phyloP scores from a whole-genome alignment of 1,284 basidiomycete species.

The Malassezia japonica region DNA sequence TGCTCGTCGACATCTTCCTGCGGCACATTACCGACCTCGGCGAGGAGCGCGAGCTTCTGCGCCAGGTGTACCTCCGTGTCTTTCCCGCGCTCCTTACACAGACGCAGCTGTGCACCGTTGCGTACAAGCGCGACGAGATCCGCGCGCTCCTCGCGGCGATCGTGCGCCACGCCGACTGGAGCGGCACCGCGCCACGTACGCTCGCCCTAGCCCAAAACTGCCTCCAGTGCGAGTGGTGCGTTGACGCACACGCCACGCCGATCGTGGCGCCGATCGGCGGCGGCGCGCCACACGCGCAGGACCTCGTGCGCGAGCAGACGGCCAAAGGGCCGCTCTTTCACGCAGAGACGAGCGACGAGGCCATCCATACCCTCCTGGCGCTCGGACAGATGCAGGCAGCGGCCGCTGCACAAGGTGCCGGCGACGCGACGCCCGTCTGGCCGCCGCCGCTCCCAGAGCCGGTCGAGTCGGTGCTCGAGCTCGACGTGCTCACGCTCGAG shows the following conservation, averaged over 20 bases:
- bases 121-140: slow-evolving; percentile 87
- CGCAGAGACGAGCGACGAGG: background rate
- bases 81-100: slow-evolving; percentile 87
- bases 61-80: slow-evolving; percentile 92
- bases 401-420: background rate
- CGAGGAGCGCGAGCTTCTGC: slow-evolving; percentile 87
- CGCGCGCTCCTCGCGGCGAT: slow-evolving; percentile 71
- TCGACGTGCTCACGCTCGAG: background rate
- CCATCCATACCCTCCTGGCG: slow-evolving; percentile 1
- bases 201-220: slow-evolving; percentile 84
- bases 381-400: slow-evolving; percentile 10
- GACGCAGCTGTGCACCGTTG: slow-evolving; percentile 70
- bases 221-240: slow-evolving; percentile 32
- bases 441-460: background rate
- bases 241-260: slow-evolving; percentile 18
- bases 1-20: slow-evolving; percentile 91
- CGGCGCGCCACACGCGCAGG: slow-evolving; percentile 18
- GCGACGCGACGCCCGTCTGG: background rate
- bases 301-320: background rate
- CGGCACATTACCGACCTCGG: slow-evolving; percentile 81
- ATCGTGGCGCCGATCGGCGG: slow-evolving; percentile 26
- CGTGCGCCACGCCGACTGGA: slow-evolving; percentile 63
- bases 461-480: background rate
- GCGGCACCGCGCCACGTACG: slow-evolving; percentile 64
- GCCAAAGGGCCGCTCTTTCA: background rate